Evolutionary conservation across 495 filamentous ascomycete genomes (phyloP).

Genomic region (Annulohypoxylon maeteangense): DNA sequence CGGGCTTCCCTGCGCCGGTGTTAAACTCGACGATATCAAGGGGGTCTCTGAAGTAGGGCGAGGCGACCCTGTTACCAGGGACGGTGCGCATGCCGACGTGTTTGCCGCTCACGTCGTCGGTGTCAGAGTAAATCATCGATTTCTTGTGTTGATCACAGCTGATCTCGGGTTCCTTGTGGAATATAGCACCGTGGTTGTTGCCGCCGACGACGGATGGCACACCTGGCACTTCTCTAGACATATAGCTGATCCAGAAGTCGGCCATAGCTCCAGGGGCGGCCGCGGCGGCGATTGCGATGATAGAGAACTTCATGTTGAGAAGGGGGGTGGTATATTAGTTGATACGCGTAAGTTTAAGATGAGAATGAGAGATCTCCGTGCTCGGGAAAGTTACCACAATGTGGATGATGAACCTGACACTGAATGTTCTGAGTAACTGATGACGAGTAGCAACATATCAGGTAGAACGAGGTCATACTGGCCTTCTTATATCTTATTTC

Average conservation of each 20-base stretch:
- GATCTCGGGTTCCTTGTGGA: background rate
- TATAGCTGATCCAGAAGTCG: constrained; percentile 20
- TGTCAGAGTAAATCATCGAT: background rate
- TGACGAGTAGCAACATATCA: background rate
- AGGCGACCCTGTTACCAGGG: constrained; percentile 12
- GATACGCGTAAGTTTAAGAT: background rate
- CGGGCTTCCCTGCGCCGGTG: background rate
- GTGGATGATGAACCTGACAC: background rate
- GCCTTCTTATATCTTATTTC: background rate
- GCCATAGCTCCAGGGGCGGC: background rate
- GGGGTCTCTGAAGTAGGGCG: constrained; percentile 22
- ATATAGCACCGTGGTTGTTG: background rate
- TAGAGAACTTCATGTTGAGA: background rate
- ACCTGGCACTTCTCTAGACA: background rate
- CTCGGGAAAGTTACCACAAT: background rate
- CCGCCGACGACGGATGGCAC: background rate
- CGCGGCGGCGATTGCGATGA: background rate
- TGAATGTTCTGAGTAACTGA: background rate
- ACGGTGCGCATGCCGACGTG: constrained; percentile 17
- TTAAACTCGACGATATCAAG: constrained; percentile 34
- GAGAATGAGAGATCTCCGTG: background rate
- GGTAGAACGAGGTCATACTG: background rate
- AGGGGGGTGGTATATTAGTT: too few relatives aligned
- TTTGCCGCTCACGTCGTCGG: constrained; percentile 13
- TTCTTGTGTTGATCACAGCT: background rate